phyloP scores from a whole-genome alignment of 192 early-diverging fungal species.

The Rhizophagus sp. region DNA sequence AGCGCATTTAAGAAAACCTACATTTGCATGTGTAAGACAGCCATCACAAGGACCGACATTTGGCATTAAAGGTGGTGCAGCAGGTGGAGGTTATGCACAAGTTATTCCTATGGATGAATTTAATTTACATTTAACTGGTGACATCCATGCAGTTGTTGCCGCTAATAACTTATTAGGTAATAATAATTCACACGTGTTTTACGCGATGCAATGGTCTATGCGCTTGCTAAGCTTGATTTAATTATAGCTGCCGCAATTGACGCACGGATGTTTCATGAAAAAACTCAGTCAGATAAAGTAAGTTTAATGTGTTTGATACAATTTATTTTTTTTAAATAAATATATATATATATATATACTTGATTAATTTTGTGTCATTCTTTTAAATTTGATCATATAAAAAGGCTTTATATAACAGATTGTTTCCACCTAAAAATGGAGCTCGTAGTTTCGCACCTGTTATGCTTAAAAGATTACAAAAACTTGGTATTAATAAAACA shows the following conservation, averaged over 20 bases:
- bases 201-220: too few species aligned
- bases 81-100: constrained; percentile 98
- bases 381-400: neutral
- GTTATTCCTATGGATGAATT: constrained; percentile 99
- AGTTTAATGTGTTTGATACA: neutral
- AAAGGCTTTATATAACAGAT: constrained; percentile 82
- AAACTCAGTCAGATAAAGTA: constrained; percentile 69
- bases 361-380: too few species aligned
- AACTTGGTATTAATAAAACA: constrained; percentile 82
- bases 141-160: constrained; percentile 97
- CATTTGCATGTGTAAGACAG: constrained; percentile 97
- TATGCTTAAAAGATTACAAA: constrained; percentile 78
- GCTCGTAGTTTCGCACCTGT: constrained; percentile 78
- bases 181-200: neutral
- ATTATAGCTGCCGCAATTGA: constrained; percentile 91
- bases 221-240: neutral
- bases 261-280: constrained; percentile 96
- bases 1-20: constrained; percentile 82
- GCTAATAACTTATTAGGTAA: constrained; percentile 90
- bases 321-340: too few species aligned
- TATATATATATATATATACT: too few species aligned
- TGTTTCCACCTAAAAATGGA: constrained; percentile 88
- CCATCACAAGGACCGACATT: constrained; percentile 99
- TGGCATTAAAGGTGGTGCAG: constrained; percentile 98
- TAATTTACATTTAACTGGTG: constrained; percentile 98